A percentile compares a stretch with the other conserved stretches of the same genome.
These are phyloP conservation scores for Cyclospora cayetanensis DNA, from an alignment of 169 alveolate species.

Conservation along the genomic window DNA sequence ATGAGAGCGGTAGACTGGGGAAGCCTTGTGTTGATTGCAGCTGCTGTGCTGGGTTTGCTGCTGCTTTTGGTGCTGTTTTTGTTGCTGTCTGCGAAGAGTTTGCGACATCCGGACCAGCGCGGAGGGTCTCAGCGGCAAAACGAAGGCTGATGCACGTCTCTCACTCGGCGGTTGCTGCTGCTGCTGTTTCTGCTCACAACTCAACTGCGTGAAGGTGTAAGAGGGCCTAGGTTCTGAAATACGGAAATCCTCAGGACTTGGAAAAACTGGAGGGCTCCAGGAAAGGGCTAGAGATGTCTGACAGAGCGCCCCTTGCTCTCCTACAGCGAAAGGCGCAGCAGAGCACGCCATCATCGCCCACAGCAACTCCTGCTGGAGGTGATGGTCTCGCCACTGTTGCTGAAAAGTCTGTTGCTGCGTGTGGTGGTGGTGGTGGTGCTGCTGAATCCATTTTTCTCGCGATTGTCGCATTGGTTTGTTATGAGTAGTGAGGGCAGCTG, in stretches of 20 bases:
- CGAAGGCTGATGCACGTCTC: background rate
- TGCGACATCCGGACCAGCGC: background rate
- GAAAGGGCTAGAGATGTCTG: too few species aligned
- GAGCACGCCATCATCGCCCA: too few species aligned
- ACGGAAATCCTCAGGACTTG: too few species aligned
- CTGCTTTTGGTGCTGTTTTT: conserved; percentile 1
- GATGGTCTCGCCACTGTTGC: conserved; percentile 26
- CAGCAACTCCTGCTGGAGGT: conserved; percentile 34
- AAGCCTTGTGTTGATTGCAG: background rate
- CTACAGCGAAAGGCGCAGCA: background rate
- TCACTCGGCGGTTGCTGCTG: background rate
- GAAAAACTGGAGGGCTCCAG: too few species aligned
- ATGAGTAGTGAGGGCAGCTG: too few species aligned
- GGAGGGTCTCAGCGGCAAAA: background rate
- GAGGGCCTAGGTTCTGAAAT: too few species aligned
- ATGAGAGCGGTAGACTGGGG: background rate
- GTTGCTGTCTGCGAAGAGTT: background rate
- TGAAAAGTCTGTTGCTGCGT: background rate
- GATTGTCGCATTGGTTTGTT: too few species aligned
- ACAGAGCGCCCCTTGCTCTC: too few species aligned
- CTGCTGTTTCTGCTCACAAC: too few species aligned
- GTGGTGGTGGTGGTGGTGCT: background rate
- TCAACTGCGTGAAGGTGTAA: too few species aligned
- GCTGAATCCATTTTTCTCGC: too few species aligned
- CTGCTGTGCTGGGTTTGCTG: background rate